These are phyloP conservation scores for Daldinia loculata DNA, from an alignment of 495 filamentous ascomycete genomes.

Conservation along the genomic window DNA sequence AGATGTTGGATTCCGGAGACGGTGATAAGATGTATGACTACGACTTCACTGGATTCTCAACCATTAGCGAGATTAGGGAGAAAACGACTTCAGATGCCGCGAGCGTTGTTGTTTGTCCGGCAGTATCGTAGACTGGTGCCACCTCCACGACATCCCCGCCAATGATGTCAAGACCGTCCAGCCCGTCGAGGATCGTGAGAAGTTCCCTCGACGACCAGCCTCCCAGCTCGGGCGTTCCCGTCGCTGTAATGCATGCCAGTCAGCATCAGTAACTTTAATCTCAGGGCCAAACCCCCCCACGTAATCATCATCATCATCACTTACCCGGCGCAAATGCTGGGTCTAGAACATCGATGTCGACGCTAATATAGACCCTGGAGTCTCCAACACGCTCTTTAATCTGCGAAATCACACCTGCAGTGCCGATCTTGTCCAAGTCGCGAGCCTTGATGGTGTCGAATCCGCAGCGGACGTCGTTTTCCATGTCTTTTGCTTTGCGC, in stretches of 20 bases:
- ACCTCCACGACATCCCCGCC: constrained; percentile 84
- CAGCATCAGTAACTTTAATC: neutral
- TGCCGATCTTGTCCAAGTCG: constrained; percentile 80
- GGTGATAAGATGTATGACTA: constrained; percentile 5
- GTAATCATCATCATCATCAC: neutral
- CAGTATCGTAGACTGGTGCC: constrained; percentile 72
- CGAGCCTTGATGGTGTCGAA: constrained; percentile 83
- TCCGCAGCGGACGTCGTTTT: constrained; percentile 84
- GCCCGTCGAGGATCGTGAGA: constrained; percentile 55
- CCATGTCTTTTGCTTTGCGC: constrained; percentile 72
- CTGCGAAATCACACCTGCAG: constrained; percentile 74
- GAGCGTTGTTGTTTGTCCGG: constrained; percentile 72
- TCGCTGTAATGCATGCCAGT: constrained; percentile 56
- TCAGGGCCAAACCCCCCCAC: too few species aligned
- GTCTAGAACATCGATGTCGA: constrained; percentile 90
- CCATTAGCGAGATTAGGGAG: constrained; percentile 50
- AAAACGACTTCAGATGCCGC: constrained; percentile 63
- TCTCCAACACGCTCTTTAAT: constrained; percentile 78
- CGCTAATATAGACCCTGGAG: constrained; percentile 81
- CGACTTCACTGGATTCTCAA: constrained; percentile 45
- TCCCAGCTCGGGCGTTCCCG: constrained; percentile 86
- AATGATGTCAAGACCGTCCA: constrained; percentile 76
- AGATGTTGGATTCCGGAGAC: neutral
- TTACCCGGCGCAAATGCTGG: constrained; percentile 65
- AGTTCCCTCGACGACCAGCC: constrained; percentile 85